phyloP scores from a whole-genome alignment of 345 rosid species.

The Durio zibethinus region DNA sequence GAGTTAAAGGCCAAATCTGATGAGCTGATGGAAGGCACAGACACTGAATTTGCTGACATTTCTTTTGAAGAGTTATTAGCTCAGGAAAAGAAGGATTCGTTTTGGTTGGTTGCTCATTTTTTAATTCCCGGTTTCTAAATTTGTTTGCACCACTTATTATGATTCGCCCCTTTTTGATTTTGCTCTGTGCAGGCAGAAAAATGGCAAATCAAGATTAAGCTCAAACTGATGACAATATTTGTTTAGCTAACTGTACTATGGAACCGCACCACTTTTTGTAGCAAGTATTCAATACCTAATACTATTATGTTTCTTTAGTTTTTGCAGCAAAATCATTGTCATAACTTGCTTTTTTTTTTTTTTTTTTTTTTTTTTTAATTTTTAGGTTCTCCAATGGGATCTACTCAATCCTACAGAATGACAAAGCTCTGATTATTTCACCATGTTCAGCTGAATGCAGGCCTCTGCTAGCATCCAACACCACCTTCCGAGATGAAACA shows the following conservation, averaged over 20 bases:
- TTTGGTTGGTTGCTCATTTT: conserved; percentile 55
- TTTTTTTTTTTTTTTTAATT: too few species aligned
- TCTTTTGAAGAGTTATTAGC: conserved; percentile 90
- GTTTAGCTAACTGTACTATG: not conserved
- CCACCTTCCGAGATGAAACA: not conserved
- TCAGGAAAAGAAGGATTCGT: conserved; percentile 83
- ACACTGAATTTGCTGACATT: conserved; percentile 53
- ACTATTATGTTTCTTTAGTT: not conserved
- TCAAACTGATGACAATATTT: conserved; percentile 24
- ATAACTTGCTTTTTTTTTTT: too few species aligned
- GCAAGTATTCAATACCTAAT: conserved; percentile 1
- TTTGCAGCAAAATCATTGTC: not conserved
- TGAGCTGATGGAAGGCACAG: conserved; percentile 38
- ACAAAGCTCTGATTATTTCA: conserved; percentile 1
- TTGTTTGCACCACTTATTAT: conserved; percentile 1
- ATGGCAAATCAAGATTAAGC: conserved; percentile 53
- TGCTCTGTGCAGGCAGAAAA: conserved; percentile 63
- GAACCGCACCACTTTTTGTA: conserved; percentile 5
- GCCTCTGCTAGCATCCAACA: not conserved
- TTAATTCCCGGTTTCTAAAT: not conserved
- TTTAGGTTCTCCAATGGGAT: conserved; percentile 8
- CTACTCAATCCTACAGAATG: not conserved
- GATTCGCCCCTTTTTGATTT: not conserved
- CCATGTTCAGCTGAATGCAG: not conserved
- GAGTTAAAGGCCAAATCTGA: conserved; percentile 48